Percentiles rank a stretch among this genome's conserved stretches.
These are phyloP conservation scores for Apiospora sp. DNA, from an alignment of 2,329 filamentous ascomycete genomes.

Conservation along the genomic window DNA sequence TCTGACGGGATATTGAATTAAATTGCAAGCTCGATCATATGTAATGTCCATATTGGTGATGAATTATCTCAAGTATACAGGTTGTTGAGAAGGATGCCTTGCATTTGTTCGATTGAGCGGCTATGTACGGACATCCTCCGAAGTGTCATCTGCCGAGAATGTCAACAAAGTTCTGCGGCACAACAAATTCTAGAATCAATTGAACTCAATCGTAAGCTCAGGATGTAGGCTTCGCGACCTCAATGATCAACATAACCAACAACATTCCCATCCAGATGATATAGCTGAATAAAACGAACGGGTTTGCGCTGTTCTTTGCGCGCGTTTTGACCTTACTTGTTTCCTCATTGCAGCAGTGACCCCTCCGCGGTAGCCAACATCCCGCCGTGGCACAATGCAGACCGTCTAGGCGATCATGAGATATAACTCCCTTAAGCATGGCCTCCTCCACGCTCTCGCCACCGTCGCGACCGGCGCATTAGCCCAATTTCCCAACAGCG, in stretches of 20 bases:
- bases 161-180: slow-evolving; percentile 11
- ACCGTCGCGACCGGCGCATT: slow-evolving; percentile 51
- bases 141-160: background rate
- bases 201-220: background rate
- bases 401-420: slow-evolving; percentile 1
- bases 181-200: background rate
- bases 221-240: background rate
- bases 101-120: background rate
- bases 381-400: background rate
- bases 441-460: background rate
- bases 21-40: background rate
- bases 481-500: slow-evolving; percentile 41
- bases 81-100: slow-evolving; percentile 9
- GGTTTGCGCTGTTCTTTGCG: background rate
- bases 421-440: background rate
- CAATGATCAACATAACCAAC: background rate
- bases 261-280: background rate
- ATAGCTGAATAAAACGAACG: background rate
- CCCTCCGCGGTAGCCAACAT: background rate
- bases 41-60: background rate
- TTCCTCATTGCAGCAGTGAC: background rate
- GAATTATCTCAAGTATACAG: background rate
- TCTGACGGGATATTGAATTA: background rate
- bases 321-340: background rate
- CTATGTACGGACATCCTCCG: background rate